phyloP scores from a whole-genome alignment of 257 asterid genomes.

The Jacaranda copaia region DNA sequence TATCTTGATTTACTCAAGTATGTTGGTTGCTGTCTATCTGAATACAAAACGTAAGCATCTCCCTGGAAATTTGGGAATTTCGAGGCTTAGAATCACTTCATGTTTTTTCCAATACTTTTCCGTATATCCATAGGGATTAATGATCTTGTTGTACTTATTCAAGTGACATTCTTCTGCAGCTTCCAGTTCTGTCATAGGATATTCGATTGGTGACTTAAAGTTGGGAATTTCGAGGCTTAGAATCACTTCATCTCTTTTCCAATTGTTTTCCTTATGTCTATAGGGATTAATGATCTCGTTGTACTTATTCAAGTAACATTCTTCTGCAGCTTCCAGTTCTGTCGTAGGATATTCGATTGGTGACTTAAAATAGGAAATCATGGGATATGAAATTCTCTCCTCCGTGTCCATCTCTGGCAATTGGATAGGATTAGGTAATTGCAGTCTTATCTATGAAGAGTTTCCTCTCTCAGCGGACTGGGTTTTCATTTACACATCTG shows the following conservation, averaged over 20 bases:
- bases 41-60: slow-evolving; percentile 4
- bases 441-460: not conserved
- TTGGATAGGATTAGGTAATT: not conserved
- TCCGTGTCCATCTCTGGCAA: not conserved
- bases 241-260: too few species aligned
- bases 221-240: too few species aligned
- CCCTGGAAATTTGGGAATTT: slow-evolving; percentile 1
- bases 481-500: not conserved
- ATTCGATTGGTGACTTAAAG: not conserved
- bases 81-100: slow-evolving; percentile 2
- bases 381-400: not conserved
- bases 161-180: not conserved
- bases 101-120: not conserved
- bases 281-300: not conserved
- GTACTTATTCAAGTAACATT: not conserved
- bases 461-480: not conserved
- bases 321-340: not conserved
- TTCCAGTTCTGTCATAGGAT: slow-evolving; percentile 10
- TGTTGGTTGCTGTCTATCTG: not conserved
- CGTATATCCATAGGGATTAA: not conserved
- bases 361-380: not conserved
- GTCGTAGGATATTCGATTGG: not conserved
- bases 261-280: too few species aligned
- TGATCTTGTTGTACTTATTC: not conserved
- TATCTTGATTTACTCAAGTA: not conserved